Percentiles rank a stretch among this genome's conserved stretches.
phyloP scores from a whole-genome alignment of 2,329 filamentous ascomycete species.

The Rugonectria rugulosa region DNA sequence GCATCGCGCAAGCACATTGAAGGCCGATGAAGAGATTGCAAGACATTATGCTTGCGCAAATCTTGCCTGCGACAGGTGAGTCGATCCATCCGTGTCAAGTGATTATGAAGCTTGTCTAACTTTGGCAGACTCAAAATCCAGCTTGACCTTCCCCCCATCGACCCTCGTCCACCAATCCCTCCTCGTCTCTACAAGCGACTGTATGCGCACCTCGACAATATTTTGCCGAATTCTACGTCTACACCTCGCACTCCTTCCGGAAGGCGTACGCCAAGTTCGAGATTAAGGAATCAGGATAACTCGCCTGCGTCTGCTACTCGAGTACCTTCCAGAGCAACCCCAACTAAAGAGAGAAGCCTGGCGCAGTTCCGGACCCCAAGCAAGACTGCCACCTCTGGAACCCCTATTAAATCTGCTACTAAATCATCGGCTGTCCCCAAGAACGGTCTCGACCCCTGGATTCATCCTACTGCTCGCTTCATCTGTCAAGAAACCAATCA shows the following conservation, averaged over 20 bases:
- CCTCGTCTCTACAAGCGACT: slow-evolving; percentile 85
- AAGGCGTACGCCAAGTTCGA: slow-evolving; percentile 45
- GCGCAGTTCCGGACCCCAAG: slow-evolving; percentile 51
- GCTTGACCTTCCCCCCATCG: slow-evolving; percentile 79
- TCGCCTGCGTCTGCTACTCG: slow-evolving; percentile 40
- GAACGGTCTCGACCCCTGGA: slow-evolving; percentile 66
- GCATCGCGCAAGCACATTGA: slow-evolving; percentile 77
- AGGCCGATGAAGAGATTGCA: slow-evolving; percentile 87
- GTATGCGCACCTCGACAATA: slow-evolving; percentile 79
- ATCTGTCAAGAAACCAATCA: slow-evolving; percentile 68
- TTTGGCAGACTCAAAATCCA: slow-evolving; percentile 71
- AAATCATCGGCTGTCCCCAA: slow-evolving; percentile 35
- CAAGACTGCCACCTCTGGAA: slow-evolving; percentile 39
- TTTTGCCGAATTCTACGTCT: slow-evolving; percentile 59
- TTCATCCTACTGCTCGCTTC: slow-evolving; percentile 71
- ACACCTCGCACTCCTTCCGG: slow-evolving; percentile 42
- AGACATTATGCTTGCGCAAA: slow-evolving; percentile 85
- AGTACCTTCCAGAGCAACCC: slow-evolving; percentile 52
- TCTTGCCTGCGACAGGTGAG: slow-evolving; percentile 84
- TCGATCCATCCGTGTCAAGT: background rate
- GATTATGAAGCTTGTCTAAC: background rate
- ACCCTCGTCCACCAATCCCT: slow-evolving; percentile 78
- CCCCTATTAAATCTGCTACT: slow-evolving; percentile 54
- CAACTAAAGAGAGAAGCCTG: slow-evolving; percentile 55
- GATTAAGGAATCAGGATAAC: slow-evolving; percentile 37